These are phyloP conservation scores for Sporothrix pallida DNA, from an alignment of 2,329 filamentous ascomycete genomes.

Conservation along the genomic window DNA sequence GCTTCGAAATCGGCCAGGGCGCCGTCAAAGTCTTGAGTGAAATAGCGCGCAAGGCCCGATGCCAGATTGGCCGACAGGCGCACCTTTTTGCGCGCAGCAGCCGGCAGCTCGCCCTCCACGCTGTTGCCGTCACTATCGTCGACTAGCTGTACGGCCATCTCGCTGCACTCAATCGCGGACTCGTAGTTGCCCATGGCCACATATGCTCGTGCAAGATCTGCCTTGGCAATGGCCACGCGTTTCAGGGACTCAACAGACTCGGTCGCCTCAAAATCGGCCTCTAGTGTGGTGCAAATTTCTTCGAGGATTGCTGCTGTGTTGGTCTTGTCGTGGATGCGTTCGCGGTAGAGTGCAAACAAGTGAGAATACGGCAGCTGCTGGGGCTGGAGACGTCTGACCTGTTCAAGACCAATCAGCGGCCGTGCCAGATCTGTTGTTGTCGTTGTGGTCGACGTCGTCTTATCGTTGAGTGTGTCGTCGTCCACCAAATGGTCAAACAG, in stretches of 20 bases:
- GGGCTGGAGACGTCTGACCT: conserved; percentile 74
- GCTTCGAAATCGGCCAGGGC: conserved; percentile 81
- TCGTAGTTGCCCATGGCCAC: conserved; percentile 71
- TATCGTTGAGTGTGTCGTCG: conserved; percentile 40
- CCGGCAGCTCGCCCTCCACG: conserved; percentile 65
- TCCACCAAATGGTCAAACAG: conserved; percentile 80
- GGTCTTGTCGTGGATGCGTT: conserved; percentile 73
- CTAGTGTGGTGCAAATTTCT: conserved; percentile 70
- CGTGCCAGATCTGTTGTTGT: conserved; percentile 73
- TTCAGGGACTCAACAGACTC: conserved; percentile 77
- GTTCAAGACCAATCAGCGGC: conserved; percentile 85
- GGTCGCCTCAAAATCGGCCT: conserved; percentile 81
- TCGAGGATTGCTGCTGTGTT: conserved; percentile 69
- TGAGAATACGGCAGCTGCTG: conserved; percentile 76
- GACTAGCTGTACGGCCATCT: conserved; percentile 74
- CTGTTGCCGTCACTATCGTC: conserved; percentile 59
- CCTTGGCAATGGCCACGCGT: conserved; percentile 80
- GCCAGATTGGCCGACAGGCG: conserved; percentile 86
- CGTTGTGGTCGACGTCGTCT: conserved; percentile 59
- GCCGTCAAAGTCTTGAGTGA: conserved; percentile 66
- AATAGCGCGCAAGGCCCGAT: conserved; percentile 81
- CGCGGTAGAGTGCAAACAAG: conserved; percentile 78
- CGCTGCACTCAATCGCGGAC: conserved; percentile 77
- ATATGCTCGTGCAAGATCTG: conserved; percentile 84
- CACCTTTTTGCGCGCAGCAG: conserved; percentile 69